phyloP scores from a whole-genome alignment of 1,284 basidiomycete species.

The Lignosus rhinocerotis region DNA sequence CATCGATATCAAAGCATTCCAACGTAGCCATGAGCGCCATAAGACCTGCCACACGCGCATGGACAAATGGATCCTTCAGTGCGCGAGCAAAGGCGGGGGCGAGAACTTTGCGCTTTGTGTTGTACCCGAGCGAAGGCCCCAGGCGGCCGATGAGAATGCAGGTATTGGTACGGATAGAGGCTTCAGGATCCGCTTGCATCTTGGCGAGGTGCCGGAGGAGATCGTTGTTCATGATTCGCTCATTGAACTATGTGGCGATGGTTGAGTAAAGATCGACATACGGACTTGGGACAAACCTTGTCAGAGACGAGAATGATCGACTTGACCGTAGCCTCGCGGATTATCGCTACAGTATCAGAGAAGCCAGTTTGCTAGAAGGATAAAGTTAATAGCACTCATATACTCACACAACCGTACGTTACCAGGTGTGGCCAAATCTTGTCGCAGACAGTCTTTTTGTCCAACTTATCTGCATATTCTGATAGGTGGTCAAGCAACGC shows the following conservation, averaged over 20 bases:
- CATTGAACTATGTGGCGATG: constrained; percentile 61
- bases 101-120: constrained; percentile 93
- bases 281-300: constrained; percentile 55
- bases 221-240: constrained; percentile 96
- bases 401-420: constrained; percentile 24
- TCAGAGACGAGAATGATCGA: constrained; percentile 83
- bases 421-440: constrained; percentile 94
- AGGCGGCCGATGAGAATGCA: constrained; percentile 95
- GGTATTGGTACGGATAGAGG: constrained; percentile 96
- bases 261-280: neutral
- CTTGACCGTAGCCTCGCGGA: constrained; percentile 93
- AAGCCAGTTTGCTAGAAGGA: constrained; percentile 85
- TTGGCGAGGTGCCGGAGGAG: constrained; percentile 91
- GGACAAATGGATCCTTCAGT: constrained; percentile 90
- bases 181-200: constrained; percentile 89
- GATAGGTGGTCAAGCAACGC: constrained; percentile 86
- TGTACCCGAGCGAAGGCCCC: constrained; percentile 80
- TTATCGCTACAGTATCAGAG: constrained; percentile 88
- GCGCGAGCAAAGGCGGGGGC: constrained; percentile 93
- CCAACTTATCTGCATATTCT: constrained; percentile 86
- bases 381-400: constrained; percentile 5
- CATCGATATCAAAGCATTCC: constrained; percentile 87
- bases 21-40: constrained; percentile 97
- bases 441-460: constrained; percentile 81
- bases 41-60: constrained; percentile 90